phyloP scores from a whole-genome alignment of 2,329 filamentous ascomycete genomes.

The Helminthosporium solani region DNA sequence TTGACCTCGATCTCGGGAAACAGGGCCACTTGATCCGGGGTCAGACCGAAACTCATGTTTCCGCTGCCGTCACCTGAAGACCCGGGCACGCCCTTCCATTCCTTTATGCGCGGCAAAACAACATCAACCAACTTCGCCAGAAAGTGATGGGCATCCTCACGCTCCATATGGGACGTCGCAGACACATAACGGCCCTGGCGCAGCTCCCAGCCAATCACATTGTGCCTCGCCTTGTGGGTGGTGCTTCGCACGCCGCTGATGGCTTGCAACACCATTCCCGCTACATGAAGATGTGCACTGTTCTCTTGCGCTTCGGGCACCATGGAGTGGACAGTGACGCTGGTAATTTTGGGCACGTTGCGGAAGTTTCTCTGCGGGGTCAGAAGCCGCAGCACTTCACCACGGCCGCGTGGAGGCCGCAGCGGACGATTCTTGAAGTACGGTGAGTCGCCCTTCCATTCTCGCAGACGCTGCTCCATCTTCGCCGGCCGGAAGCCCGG shows the following conservation, averaged over 20 bases:
- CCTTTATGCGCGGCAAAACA: conserved; percentile 92
- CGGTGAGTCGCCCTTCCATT: conserved; percentile 87
- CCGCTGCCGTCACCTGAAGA: conserved; percentile 82
- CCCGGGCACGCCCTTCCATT: conserved; percentile 80
- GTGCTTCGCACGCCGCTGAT: conserved; percentile 76
- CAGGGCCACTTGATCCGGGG: conserved; percentile 70
- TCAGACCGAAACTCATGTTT: conserved; percentile 82
- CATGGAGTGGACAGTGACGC: conserved; percentile 77
- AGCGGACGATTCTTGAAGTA: conserved; percentile 91
- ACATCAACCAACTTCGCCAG: conserved; percentile 86
- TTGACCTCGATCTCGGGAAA: conserved; percentile 96
- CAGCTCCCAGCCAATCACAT: conserved; percentile 74
- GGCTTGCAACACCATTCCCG: conserved; percentile 78
- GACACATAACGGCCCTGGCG: conserved; percentile 69
- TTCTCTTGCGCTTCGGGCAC: conserved; percentile 68
- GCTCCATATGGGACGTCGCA: conserved; percentile 74
- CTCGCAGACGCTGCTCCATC: conserved; percentile 66
- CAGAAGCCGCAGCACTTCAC: conserved; percentile 67
- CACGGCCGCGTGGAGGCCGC: conserved; percentile 78
- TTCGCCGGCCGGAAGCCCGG: conserved; percentile 68
- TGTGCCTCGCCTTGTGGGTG: conserved; percentile 68
- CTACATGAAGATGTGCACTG: conserved; percentile 75
- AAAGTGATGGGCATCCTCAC: conserved; percentile 85
- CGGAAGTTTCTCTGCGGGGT: conserved; percentile 70
- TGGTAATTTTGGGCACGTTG: conserved; percentile 79